Conservation (phyloP, 768 basidiomycete species). For the Pleurotus djamor region DNA sequence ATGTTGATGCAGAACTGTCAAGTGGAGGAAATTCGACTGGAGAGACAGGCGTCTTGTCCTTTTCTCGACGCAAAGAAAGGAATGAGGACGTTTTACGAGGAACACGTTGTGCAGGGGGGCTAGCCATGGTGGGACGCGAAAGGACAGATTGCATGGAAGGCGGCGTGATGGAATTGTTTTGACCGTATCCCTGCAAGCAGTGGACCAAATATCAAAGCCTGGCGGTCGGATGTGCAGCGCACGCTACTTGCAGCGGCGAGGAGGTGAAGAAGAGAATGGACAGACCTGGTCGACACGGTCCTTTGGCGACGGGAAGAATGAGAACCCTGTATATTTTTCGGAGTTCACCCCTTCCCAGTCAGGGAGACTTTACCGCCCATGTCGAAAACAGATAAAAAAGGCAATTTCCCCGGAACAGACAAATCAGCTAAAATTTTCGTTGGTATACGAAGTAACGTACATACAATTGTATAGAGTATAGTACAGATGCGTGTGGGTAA, state of each 20-base stretch:
- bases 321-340: constrained; percentile 2
- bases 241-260: background rate
- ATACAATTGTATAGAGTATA: background rate
- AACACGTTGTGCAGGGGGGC: constrained; percentile 30
- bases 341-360: background rate
- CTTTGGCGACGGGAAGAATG: constrained; percentile 4
- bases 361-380: background rate
- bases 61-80: constrained; percentile 52
- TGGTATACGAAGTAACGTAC: too few relatives aligned
- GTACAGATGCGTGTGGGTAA: background rate
- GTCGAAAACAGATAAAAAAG: background rate
- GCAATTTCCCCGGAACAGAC: constrained; percentile 1
- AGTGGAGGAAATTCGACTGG: constrained; percentile 14
- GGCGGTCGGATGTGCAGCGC: background rate
- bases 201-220: too few relatives aligned
- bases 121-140: constrained; percentile 29
- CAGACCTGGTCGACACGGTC: constrained; percentile 8
- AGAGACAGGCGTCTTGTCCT: constrained; percentile 29
- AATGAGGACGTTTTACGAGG: constrained; percentile 58
- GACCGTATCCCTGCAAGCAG: constrained; percentile 1
- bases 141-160: constrained; percentile 33
- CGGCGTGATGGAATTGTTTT: constrained; percentile 4
- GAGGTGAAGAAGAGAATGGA: constrained; percentile 1
- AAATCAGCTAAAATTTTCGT: background rate
- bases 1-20: constrained; percentile 4